Base-by-base conservation (phyloP, 2,329 filamentous ascomycete genomes). In the Apiospora arundinis region DNA sequence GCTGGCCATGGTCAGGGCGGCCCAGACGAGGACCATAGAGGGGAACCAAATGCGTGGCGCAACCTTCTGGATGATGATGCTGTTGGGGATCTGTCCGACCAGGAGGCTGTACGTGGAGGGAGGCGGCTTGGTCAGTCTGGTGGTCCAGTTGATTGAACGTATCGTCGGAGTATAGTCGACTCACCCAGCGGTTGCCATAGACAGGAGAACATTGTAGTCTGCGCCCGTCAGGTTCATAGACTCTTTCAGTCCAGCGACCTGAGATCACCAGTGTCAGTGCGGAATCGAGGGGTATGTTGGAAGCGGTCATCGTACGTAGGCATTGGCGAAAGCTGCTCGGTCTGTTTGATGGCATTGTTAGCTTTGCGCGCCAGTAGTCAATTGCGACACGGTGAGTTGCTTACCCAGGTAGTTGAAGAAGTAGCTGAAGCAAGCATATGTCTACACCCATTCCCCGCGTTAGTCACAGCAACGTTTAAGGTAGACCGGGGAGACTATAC, bases 31-130 rank as follows among this genome's bases (percentile, higher is more conserved):
- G 77, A 85, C 83, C 80, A 84, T 85, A 60, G 79, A 73, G 2
- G 84, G 84, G 72, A 84, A 85, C 78, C 84, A 87, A 60, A 85
- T 81, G n/a, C 85, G 80, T 0, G 84, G 85, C 45, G 82, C 80
- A 49, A 88, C 76, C 72, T 85, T 85, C 73, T 87, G 84, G 21
- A 88, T 78, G 8, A 84, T 83, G 32, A 85, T 75, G 56, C 82
- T 83, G 52, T 80, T 81, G 0, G 83, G 83, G 5, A 85, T 78
- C 74, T 87, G 84, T 7, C 84, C 84, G 6, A 85, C 12, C 42
- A 67, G 42, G 42, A 67, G 65, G 16, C 65, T 67, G 18, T 28
- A 16, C 28, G 23, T 18, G 11, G 6, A 18, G 9, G 16, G 32
- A 37, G 28, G 2, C 16, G 52, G 28, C 28, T 67, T 32, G 42